Conservation (phyloP, 257 asterid species). For the Misopates orontium region DNA sequence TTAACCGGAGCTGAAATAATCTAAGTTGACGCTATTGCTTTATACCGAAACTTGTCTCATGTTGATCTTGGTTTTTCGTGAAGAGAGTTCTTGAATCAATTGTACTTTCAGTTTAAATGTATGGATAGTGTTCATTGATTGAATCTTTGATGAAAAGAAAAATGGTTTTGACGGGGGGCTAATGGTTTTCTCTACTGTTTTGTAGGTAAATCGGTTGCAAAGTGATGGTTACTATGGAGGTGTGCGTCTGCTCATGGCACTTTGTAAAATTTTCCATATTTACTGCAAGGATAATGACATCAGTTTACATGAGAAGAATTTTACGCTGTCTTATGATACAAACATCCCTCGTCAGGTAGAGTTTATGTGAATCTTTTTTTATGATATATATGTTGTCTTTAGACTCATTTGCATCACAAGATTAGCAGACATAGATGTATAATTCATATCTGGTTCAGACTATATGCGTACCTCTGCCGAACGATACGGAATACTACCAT, state of each 20-base stretch:
- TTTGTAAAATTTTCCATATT: constrained; percentile 61
- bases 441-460: neutral
- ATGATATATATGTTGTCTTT: neutral
- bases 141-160: neutral
- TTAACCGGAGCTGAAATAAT: no score
- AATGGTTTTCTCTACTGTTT: constrained; percentile 19
- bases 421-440: neutral
- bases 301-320: constrained; percentile 51
- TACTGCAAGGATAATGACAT: constrained; percentile 66
- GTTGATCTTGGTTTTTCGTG: constrained; percentile 1
- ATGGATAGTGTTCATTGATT: neutral
- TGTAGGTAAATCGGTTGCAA: constrained; percentile 72
- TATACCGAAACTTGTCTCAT: neutral
- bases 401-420: neutral
- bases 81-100: neutral
- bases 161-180: neutral
- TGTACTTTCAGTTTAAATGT: no score
- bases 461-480: no score
- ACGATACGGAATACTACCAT: no score
- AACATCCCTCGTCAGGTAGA: constrained; percentile 93
- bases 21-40: neutral
- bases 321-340: constrained; percentile 74
- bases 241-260: constrained; percentile 84
- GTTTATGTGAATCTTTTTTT: neutral
- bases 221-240: constrained; percentile 96